Evolutionary conservation across 2,329 filamentous ascomycete genomes (phyloP).

Genomic region (Endocalyx cinctus): DNA sequence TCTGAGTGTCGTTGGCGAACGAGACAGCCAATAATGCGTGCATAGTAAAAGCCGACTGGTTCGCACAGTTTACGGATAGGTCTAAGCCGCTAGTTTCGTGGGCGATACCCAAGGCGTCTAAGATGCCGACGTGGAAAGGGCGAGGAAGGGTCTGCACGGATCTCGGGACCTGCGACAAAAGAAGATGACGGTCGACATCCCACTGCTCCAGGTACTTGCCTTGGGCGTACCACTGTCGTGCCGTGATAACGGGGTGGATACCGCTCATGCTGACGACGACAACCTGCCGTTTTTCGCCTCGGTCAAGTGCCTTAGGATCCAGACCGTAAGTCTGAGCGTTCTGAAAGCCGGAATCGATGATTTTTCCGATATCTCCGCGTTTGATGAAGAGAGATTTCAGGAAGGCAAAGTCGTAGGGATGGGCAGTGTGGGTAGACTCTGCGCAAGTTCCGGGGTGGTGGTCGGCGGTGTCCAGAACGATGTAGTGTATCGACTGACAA

Average conservation of each 20-base stretch:
- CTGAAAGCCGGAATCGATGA: constrained; percentile 4
- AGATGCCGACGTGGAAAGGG: too few species aligned
- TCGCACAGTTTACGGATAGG: too few species aligned
- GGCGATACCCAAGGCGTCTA: too few species aligned
- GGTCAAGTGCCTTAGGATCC: not conserved
- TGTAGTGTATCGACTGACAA: constrained; percentile 6
- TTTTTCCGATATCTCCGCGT: not conserved
- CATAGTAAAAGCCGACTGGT: too few species aligned
- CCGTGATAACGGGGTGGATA: constrained; percentile 3
- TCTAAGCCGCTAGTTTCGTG: too few species aligned
- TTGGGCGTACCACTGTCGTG: constrained; percentile 5
- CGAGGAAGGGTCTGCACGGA: too few species aligned
- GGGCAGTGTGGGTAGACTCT: constrained; percentile 3
- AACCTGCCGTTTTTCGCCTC: constrained; percentile 2
- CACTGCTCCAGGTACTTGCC: constrained; percentile 5
- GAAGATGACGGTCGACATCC: constrained; percentile 5
- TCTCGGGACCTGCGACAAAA: too few species aligned
- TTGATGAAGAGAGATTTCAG: constrained; percentile 5
- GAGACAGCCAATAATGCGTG: too few species aligned
- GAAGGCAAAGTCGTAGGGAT: constrained; percentile 12
- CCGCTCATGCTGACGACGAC: constrained; percentile 10
- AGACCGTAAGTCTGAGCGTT: constrained; percentile 3
- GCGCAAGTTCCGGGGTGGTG: constrained; percentile 11
- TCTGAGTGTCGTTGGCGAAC: too few species aligned
- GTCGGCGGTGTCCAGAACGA: constrained; percentile 7